A percentile compares a stretch with the other conserved stretches of the same genome.
phyloP scores from a whole-genome alignment of 192 early-diverging fungal genomes.

The Backusella liffmaniae region DNA sequence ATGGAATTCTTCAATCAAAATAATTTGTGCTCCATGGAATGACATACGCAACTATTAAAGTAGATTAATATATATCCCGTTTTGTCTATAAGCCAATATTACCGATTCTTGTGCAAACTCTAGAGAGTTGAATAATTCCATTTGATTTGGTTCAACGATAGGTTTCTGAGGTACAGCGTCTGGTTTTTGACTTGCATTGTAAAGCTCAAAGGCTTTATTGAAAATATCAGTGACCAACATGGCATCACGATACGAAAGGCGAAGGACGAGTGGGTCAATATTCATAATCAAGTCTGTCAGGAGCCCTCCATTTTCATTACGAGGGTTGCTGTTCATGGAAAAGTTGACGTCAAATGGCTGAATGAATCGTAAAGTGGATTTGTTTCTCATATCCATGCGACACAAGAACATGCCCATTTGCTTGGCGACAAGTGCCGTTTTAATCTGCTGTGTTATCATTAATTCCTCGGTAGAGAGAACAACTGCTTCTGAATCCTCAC shows the following conservation, averaged over 20 bases:
- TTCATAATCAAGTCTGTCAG: constrained; percentile 49
- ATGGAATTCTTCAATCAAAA: constrained; percentile 94
- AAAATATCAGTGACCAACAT: constrained; percentile 82
- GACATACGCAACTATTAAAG: constrained; percentile 51
- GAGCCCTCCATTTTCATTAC: neutral
- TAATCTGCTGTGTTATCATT: constrained; percentile 74
- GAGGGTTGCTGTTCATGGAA: constrained; percentile 59
- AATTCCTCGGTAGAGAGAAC: constrained; percentile 81
- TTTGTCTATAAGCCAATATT: neutral
- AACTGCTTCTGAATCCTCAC: constrained; percentile 79
- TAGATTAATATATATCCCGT: neutral
- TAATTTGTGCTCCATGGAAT: constrained; percentile 67
- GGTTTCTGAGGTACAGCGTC: neutral
- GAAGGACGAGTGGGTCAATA: constrained; percentile 72
- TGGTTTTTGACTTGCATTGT: constrained; percentile 17
- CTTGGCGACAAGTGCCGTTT: constrained; percentile 72
- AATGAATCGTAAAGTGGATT: constrained; percentile 82
- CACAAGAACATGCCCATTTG: constrained; percentile 91
- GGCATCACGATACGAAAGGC: constrained; percentile 87
- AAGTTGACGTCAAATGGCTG: constrained; percentile 86
- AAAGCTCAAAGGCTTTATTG: constrained; percentile 65
- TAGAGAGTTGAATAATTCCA: neutral
- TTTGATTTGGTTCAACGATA: neutral
- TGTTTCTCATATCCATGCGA: constrained; percentile 78
- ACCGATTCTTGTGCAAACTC: constrained; percentile 28